phyloP scores from a whole-genome alignment of 1,139 yeast genomes.

The Blastobotrys serpentis region DNA sequence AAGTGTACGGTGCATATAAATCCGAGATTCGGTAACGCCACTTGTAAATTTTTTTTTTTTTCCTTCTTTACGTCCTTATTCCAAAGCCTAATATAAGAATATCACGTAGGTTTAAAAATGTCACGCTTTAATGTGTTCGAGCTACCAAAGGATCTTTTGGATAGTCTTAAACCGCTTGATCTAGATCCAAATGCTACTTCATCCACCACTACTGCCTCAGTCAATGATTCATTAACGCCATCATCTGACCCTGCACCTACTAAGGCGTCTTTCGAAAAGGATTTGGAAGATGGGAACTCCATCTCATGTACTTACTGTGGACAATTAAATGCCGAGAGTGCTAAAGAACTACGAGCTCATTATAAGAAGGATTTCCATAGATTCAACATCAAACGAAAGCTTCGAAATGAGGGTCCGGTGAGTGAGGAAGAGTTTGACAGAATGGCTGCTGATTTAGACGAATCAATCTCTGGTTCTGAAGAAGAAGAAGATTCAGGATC shows the following conservation, averaged over 20 bases:
- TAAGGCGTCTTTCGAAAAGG: conserved; percentile 10
- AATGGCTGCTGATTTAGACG: conserved; percentile 50
- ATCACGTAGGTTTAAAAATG: conserved; percentile 4
- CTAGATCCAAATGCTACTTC: conserved; percentile 50
- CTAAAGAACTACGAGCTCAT: conserved; percentile 46
- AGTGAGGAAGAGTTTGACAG: conserved; percentile 60
- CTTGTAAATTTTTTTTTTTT: too few relatives aligned
- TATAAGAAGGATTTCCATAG: conserved; percentile 63
- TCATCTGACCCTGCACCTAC: conserved; percentile 16
- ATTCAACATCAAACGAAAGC: conserved; percentile 56
- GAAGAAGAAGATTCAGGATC: conserved; percentile 32
- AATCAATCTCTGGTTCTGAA: conserved; percentile 55
- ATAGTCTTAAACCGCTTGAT: conserved; percentile 53
- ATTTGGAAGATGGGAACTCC: conserved; percentile 11
- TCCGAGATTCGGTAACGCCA: too few relatives aligned
- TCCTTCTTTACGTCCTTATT: too few relatives aligned
- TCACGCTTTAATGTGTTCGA: conserved; percentile 49
- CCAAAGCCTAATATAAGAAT: neutral
- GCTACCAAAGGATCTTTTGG: conserved; percentile 45
- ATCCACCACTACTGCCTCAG: conserved; percentile 15
- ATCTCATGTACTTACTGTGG: conserved; percentile 26
- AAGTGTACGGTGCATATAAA: too few relatives aligned
- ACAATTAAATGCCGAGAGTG: conserved; percentile 19
- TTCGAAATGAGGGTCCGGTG: conserved; percentile 49
- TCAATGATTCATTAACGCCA: conserved; percentile 9